Evolutionary conservation across 2,329 filamentous ascomycete genomes (phyloP).

Genomic region (Trichothecium sympodiale): DNA sequence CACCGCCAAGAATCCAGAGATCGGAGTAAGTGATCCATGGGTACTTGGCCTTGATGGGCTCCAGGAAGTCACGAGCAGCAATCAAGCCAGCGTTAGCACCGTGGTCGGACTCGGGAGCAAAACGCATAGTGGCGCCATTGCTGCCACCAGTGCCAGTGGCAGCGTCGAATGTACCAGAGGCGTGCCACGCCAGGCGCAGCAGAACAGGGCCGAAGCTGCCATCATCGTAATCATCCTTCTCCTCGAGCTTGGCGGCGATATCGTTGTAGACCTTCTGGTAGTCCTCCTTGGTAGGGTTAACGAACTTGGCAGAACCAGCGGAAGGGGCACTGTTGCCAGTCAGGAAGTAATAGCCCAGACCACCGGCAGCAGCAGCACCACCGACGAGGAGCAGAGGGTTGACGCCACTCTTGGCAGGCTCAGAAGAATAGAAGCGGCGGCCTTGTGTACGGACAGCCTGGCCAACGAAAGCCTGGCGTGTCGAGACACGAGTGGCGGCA

Average conservation of each 20-base stretch:
- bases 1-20: conserved; percentile 85
- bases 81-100: conserved; percentile 89
- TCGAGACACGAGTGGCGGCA: conserved; percentile 45
- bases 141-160: conserved; percentile 80
- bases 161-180: conserved; percentile 84
- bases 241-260: conserved; percentile 67
- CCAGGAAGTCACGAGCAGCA: conserved; percentile 80
- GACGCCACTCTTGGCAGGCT: conserved; percentile 41
- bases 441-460: conserved; percentile 63
- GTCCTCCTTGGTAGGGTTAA: conserved; percentile 70
- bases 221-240: conserved; percentile 93
- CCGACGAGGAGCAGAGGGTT: conserved; percentile 44
- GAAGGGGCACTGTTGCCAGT: conserved; percentile 39
- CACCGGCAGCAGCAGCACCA: conserved; percentile 47
- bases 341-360: conserved; percentile 57
- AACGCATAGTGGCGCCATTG: conserved; percentile 96
- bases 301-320: conserved; percentile 41
- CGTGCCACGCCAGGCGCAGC: conserved; percentile 87
- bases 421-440: conserved; percentile 71
- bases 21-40: conserved; percentile 97
- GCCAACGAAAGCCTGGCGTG: conserved; percentile 48
- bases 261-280: conserved; percentile 94
- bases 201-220: conserved; percentile 91
- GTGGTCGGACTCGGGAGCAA: conserved; percentile 77
- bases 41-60: conserved; percentile 78